Evolutionary conservation across 345 rosid species (phyloP), one percentile per base, ranked within the genome.

Genomic region (Arabis alpina): DNA sequence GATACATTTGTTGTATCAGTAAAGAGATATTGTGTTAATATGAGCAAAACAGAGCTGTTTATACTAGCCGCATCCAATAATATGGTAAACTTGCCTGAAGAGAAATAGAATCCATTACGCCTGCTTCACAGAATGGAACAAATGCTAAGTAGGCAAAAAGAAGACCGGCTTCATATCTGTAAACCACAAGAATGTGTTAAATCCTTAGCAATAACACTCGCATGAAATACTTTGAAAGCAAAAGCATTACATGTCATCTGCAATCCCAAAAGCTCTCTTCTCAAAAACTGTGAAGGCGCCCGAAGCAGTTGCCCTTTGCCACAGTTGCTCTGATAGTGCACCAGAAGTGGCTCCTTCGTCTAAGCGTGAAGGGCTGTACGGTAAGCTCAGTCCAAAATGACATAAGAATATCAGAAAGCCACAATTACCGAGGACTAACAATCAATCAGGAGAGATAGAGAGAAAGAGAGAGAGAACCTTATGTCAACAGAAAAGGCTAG

Each of bases 101-200:
- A 64, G 98, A 88, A 72, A 93, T 89, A 73, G 89, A 76, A 82
- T 93, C 98, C 80, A 85, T 71, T 41, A 81, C 76, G 70, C 95
- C 97, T 64, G 83, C 87, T 84, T 90, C 96, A 80, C 89, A 88
- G 78, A 93, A 93, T 66, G 98, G 91, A 78, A 88, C 90, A 76
- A 93, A 93, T 72, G 98, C 89, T 74, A 93, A 78, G 86, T 90
- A 90, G 39, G 98, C 96, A 61, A 93, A 77, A 78, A 93, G 96
- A 77, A 90, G 91, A 70, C 98, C 97, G 5, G 96, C 96, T 82
- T 86, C 97, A 72, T 93, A 93, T 76, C 97, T 93, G 76, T 25
- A 71, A 62, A 69, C 69, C 63, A 72, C 39, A 63, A 56, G 66
- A 53, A 73, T 69, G 51, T 51, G 55, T 49, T 62, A 39, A 40